These are phyloP conservation scores for Podaxis sp. DNA, from an alignment of 768 basidiomycete species.

Conservation along the genomic window DNA sequence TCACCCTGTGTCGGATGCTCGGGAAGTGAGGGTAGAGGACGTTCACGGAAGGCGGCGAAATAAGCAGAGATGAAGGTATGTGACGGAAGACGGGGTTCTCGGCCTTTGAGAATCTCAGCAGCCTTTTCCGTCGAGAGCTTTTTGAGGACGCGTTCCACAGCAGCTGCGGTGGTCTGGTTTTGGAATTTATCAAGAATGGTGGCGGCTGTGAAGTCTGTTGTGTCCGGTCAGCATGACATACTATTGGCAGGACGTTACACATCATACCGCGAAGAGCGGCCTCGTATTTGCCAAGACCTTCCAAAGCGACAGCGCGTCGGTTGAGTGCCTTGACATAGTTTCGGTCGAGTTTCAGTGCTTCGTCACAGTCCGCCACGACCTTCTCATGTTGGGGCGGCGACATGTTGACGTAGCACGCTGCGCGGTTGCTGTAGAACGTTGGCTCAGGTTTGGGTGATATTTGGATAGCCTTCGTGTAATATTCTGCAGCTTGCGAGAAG, in stretches of 20 bases:
- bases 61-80: slow-evolving; percentile 92
- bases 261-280: slow-evolving; percentile 76
- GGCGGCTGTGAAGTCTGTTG: slow-evolving; percentile 89
- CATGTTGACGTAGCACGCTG: slow-evolving; percentile 95
- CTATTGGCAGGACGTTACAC: background rate
- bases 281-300: slow-evolving; percentile 68
- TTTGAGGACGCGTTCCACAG: slow-evolving; percentile 93
- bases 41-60: slow-evolving; percentile 93
- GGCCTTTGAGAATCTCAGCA: slow-evolving; percentile 67
- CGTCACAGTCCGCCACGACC: slow-evolving; percentile 86
- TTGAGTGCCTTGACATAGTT: slow-evolving; percentile 90
- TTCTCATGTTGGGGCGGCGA: slow-evolving; percentile 77
- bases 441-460: slow-evolving; percentile 80
- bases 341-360: slow-evolving; percentile 78
- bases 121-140: slow-evolving; percentile 74
- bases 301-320: slow-evolving; percentile 83
- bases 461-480: slow-evolving; percentile 75
- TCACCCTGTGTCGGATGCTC: slow-evolving; percentile 79
- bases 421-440: slow-evolving; percentile 95
- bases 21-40: slow-evolving; percentile 59
- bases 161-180: slow-evolving; percentile 70
- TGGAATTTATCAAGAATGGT: slow-evolving; percentile 94
- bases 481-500: slow-evolving; percentile 56
- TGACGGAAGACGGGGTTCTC: slow-evolving; percentile 84
- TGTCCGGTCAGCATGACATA: background rate